Base-by-base conservation (phyloP, 176 grass and related monocot genomes). In the Carex pumila region DNA sequence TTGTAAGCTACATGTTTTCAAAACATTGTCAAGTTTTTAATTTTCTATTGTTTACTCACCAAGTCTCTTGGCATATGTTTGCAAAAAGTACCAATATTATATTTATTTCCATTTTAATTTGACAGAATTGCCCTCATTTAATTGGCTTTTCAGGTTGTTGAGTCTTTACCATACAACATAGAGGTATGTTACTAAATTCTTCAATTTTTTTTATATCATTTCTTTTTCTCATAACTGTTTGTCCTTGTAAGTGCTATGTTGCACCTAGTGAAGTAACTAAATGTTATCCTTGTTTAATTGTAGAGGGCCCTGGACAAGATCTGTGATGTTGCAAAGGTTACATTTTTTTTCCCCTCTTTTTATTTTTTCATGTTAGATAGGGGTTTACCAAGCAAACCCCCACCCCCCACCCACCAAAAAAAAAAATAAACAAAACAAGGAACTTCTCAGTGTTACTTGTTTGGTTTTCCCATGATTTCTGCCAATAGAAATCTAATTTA, bases 121-220 rank as follows among this genome's bases (percentile, higher is more conserved):
- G 62, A 83, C 12, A 6, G 19, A 31, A 54, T 66, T 82, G n/a
- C n/a, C 32, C 80, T 82, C 12, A 65, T 64, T 31, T 83, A 39
- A 63, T 83, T 66, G 63, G 60, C 15, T 66, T 83, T 66, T 61
- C 62, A 83, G 80, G 10, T 83, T 68, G n/a, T 83, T 66, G 8
- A 83, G 37, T 83, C 80, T 18, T 83, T 83, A 31, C 62, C 61
- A 31, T 18, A 64, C 47, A 55, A 66, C 14, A 31, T 83, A 25
- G 80, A 83, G 80, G 80, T 68, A 83, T 11, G 41, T 34, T 29
- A 17, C 22, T 49, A 12, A 29, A 12, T 14, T 54, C 62, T 64
- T 32, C 43, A 50, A 50, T 54, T 41, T 50, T 9, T 47, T 50
- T 65, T 25, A 30, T 65, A 17, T 39, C 3, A 19, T 45, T 45